Base-by-base conservation (phyloP, 2,329 filamentous ascomycete genomes). In the Daldinia eschscholtzii region DNA sequence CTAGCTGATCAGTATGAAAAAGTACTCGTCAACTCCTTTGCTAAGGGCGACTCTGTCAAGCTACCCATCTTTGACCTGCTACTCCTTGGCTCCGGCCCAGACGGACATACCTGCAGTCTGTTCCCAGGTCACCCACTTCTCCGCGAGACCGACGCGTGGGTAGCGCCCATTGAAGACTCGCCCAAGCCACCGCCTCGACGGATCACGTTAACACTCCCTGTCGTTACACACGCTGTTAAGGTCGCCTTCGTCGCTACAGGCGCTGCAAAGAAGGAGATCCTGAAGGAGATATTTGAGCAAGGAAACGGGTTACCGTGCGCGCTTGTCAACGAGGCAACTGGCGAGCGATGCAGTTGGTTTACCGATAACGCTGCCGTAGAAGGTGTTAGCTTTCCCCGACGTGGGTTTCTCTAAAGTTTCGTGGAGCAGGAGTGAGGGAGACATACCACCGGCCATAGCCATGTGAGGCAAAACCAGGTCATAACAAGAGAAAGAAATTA, bases 61-160 rank as follows among this genome's bases (percentile, higher is more conserved):
- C 86, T 98, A 52, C 96, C 96, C 74, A 92, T 97, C 77, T 99
- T 98, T 80, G 96, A 99, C 80, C 88, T 99, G 60, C 86, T 99
- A 62, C 88, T 99, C 46, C 89, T 99, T 46, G 96, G 96, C 76
- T 97, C 93, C 79, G 96, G 96, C 0, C 95, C 96, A 13, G 96
- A 98, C 80, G 96, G 96, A 59, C 96, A 99, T 84, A 98, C 96
- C 37, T 98, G 96, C 89, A 96, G 92, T 75, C 85, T 99, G 59
- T 99, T 99, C 85, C 96, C 96, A 4, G 92, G 91, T 62, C 95
- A 98, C 79, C 88, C 91, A 65, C 87, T 98, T 61, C 87, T 98
- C 73, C 90, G 94, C 72, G 95, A 98, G 83, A 88, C 88, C 39
- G 91, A 90, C 76, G 93, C 95, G 61, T 99, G 96, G 96, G 93